Conservation (phyloP, 768 basidiomycete species). For the Suillus paluster region DNA sequence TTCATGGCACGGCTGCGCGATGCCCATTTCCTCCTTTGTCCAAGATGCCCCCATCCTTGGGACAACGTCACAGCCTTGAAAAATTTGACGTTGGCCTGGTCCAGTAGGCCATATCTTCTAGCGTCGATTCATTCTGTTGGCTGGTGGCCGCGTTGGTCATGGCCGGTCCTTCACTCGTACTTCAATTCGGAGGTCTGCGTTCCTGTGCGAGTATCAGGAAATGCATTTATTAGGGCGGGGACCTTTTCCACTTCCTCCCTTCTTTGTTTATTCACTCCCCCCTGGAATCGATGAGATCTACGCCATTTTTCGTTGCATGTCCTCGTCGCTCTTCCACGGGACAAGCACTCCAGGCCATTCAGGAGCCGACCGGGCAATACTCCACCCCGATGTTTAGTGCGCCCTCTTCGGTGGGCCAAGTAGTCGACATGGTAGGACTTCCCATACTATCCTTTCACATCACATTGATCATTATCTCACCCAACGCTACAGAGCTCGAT, state of each 20-base stretch:
- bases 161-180: background rate
- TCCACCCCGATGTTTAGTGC: background rate
- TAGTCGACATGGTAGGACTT: background rate
- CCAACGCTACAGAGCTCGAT: background rate
- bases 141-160: background rate
- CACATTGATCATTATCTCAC: background rate
- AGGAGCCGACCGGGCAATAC: background rate
- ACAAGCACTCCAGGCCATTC: background rate
- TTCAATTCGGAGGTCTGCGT: background rate
- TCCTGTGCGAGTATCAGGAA: background rate
- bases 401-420: background rate
- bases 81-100: background rate
- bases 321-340: too few species aligned
- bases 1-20: background rate
- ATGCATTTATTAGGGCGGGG: background rate
- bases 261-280: background rate
- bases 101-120: background rate
- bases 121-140: background rate
- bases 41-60: background rate
- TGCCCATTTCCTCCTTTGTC: background rate
- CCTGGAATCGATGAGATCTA: too few species aligned
- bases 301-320: too few species aligned
- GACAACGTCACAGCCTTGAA: background rate
- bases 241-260: background rate
- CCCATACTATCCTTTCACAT: background rate